Evolutionary conservation across 768 basidiomycete species (phyloP).

Genomic region (Termitomyces sp.): DNA sequence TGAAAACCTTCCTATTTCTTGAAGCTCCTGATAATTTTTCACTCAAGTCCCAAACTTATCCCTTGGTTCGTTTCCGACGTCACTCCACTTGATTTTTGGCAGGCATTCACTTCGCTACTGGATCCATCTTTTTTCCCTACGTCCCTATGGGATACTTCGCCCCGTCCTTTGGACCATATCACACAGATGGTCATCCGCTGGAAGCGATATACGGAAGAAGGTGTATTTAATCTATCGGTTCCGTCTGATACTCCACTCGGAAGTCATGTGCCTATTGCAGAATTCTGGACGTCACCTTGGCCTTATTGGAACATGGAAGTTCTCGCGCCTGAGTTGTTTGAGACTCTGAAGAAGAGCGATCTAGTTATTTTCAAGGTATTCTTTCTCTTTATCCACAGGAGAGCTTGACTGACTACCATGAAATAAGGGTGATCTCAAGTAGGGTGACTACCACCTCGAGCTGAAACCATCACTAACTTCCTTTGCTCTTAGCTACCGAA

Average conservation of each 20-base stretch:
- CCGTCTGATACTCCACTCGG: constrained; percentile 55
- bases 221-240: constrained; percentile 70
- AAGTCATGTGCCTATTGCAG: constrained; percentile 19
- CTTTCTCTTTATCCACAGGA: neutral
- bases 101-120: constrained; percentile 52
- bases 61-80: constrained; percentile 99
- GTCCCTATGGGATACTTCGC: constrained; percentile 16
- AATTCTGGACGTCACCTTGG: constrained; percentile 71
- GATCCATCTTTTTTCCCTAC: constrained; percentile 57
- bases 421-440: constrained; percentile 85
- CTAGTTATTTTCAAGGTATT: constrained; percentile 82
- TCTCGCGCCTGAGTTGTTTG: constrained; percentile 46
- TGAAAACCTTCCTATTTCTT: neutral
- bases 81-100: constrained; percentile 76
- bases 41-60: constrained; percentile 77
- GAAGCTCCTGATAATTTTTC: constrained; percentile 1
- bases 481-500: constrained; percentile 58
- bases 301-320: constrained; percentile 73
- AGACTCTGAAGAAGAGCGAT: constrained; percentile 44
- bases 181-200: constrained; percentile 63
- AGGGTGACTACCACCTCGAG: constrained; percentile 23
- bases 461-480: neutral
- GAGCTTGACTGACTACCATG: neutral
- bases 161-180: constrained; percentile 34
- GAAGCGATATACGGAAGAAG: constrained; percentile 63